Evolutionary conservation across 805 yeast species (phyloP).

Genomic region (Dipodascus geniculatus): DNA sequence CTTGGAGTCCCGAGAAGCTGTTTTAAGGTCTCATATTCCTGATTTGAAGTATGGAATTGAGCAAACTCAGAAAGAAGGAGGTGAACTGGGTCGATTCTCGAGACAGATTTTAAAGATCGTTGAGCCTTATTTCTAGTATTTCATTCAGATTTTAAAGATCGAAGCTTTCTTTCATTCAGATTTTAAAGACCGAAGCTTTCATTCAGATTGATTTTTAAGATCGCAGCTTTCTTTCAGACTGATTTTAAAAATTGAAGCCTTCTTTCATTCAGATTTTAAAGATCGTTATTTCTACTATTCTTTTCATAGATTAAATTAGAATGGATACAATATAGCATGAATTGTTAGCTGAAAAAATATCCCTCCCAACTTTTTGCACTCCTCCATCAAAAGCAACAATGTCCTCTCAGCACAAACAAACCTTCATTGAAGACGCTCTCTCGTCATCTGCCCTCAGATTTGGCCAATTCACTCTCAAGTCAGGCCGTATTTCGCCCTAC

Average conservation of each 20-base stretch:
- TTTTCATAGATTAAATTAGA: no score
- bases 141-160: no score
- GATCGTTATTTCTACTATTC: no score
- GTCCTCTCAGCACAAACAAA: slow-evolving; percentile 39
- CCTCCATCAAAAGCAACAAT: slow-evolving; percentile 20
- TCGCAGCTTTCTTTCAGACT: no score
- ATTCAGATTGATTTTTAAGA: no score
- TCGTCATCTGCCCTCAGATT: slow-evolving; percentile 75
- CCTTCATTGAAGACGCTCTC: slow-evolving; percentile 72
- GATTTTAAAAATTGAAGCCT: no score
- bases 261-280: no score
- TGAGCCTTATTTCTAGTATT: no score
- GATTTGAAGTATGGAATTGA: neutral
- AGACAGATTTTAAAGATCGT: neutral
- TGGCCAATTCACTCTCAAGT: slow-evolving; percentile 80
- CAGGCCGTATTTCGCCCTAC: slow-evolving; percentile 92
- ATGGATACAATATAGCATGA: no score
- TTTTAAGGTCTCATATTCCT: neutral
- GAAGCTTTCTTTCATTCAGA: no score
- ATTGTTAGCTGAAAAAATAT: no score
- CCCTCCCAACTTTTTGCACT: neutral
- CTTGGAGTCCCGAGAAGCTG: neutral
- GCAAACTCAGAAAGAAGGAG: neutral
- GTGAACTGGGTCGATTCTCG: neutral
- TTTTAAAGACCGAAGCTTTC: no score